Base-by-base conservation (phyloP, 2,329 filamentous ascomycete species). In the Fonsecaea nubica region DNA sequence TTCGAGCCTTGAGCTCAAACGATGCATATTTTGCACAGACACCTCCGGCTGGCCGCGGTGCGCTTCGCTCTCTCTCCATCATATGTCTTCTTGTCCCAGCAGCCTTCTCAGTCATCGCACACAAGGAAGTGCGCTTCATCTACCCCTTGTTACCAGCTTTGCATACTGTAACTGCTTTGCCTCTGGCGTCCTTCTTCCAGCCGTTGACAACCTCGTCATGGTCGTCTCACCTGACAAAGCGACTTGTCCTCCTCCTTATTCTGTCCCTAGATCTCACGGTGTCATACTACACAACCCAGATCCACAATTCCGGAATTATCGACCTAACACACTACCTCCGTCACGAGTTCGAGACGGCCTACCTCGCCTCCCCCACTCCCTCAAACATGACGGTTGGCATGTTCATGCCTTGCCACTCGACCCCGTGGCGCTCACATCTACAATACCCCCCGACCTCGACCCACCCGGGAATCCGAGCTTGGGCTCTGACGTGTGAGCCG, bases 61-160 rank as follows among this genome's bases (percentile, higher is more conserved):
- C 64, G 3, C 80, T 83, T 59, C 83, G 82, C 62, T 83, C 85
- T 40, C 80, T 93, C 8, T 83, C 87, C 9, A 82, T 83, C 35
- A 82, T 87, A 7, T 83, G 90, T 50, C 69, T 89, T 62, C 78
- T 87, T 35, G 90, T 89, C 64, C 80, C 91, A 9, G 76, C 80
- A 1, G 77, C 83, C 1, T 84, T 98, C 38, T 96, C 92, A 1
- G 75, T 91, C 55, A 91, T 98, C 71, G 89, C 92, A 1, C 95
- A 99, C 81, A 99, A 99, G 78, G 95, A 99, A 83, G 92, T 97
- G 73, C 92, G 95, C 74, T 99, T 99, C 81, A 91, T 98, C 72
- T 97, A 96, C 74, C 94, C 95, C 0, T 85, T 99, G 18, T 85
- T 98, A 1, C 94, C 95, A 1, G 85, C 89, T n/a, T 85, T 99